A percentile compares a stretch with the other conserved stretches of the same genome.
These are phyloP conservation scores for Hansenula lynferdii DNA, from an alignment of 1,139 yeast genomes.

Conservation along the genomic window DNA sequence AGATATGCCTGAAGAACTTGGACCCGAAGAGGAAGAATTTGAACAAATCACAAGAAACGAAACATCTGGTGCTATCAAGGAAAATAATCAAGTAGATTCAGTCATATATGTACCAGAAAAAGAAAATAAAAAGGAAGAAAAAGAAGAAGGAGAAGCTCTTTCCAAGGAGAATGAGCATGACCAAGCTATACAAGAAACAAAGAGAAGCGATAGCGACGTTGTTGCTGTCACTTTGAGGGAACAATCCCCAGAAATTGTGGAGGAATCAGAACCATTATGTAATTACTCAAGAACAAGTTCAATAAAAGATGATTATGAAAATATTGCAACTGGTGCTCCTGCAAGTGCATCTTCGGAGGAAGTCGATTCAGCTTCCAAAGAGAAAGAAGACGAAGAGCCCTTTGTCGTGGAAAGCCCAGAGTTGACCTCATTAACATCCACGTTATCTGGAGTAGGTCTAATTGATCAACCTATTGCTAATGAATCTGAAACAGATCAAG, in stretches of 20 bases:
- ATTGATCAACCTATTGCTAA: too few species aligned
- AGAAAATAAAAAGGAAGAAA: not conserved
- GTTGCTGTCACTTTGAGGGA: not conserved
- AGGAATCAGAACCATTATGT: slow-evolving; percentile 6
- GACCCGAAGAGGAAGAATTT: slow-evolving; percentile 3
- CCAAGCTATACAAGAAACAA: too few species aligned
- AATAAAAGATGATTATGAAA: slow-evolving; percentile 17
- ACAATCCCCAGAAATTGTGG: not conserved
- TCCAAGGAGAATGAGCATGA: too few species aligned
- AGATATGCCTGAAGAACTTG: slow-evolving; percentile 20
- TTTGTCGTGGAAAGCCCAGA: slow-evolving; percentile 12
- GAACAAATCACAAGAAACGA: slow-evolving; percentile 8
- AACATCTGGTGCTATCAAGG: not conserved
- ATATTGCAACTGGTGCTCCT: slow-evolving; percentile 5
- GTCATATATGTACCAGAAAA: not conserved
- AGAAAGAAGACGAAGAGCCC: slow-evolving; percentile 13
- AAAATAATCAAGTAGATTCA: not conserved
- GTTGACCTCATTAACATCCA: not conserved
- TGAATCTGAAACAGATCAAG: too few species aligned
- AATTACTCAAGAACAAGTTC: slow-evolving; percentile 9
- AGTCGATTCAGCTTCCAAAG: slow-evolving; percentile 8
- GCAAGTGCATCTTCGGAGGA: not conserved
- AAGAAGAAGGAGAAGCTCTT: too few species aligned
- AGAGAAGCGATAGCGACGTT: too few species aligned
- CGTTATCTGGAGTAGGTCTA: not conserved